Evolutionary conservation across 2,329 filamentous ascomycete species (phyloP).

Genomic region (Trichoderma asperellum): DNA sequence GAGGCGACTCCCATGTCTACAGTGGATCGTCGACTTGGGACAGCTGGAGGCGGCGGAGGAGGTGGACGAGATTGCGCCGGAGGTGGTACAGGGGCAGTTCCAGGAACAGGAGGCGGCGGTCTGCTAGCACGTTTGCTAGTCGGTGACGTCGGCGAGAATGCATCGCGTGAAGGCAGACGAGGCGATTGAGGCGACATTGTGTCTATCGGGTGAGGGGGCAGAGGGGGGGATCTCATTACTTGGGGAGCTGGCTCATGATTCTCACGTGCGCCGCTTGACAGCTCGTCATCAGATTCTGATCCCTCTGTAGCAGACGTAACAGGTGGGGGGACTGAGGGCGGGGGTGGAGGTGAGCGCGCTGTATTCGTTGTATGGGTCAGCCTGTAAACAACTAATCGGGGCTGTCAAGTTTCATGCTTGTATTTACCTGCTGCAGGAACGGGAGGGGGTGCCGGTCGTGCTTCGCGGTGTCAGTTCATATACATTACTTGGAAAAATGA

Average conservation of each 20-base stretch:
- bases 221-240: slow-evolving; percentile 44
- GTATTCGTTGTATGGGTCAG: slow-evolving; percentile 13
- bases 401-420: background rate
- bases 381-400: slow-evolving; percentile 32
- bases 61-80: slow-evolving; percentile 64
- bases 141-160: slow-evolving; percentile 52
- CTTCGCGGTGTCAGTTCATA: slow-evolving; percentile 5
- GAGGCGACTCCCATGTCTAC: slow-evolving; percentile 54
- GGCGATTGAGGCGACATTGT: slow-evolving; percentile 40
- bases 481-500: background rate
- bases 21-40: slow-evolving; percentile 62
- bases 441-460: slow-evolving; percentile 25
- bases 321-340: slow-evolving; percentile 55
- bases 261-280: slow-evolving; percentile 60
- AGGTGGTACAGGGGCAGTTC: slow-evolving; percentile 50
- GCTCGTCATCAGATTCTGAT: slow-evolving; percentile 87
- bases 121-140: slow-evolving; percentile 60
- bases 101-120: slow-evolving; percentile 64
- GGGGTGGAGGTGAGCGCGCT: slow-evolving; percentile 65
- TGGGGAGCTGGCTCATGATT: slow-evolving; percentile 41
- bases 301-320: slow-evolving; percentile 72
- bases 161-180: slow-evolving; percentile 44
- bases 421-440: slow-evolving; percentile 23
- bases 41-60: slow-evolving; percentile 66
- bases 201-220: slow-evolving; percentile 34